Conservation (phyloP, 2,329 filamentous ascomycete genomes). For the Trichoderma sp. region DNA sequence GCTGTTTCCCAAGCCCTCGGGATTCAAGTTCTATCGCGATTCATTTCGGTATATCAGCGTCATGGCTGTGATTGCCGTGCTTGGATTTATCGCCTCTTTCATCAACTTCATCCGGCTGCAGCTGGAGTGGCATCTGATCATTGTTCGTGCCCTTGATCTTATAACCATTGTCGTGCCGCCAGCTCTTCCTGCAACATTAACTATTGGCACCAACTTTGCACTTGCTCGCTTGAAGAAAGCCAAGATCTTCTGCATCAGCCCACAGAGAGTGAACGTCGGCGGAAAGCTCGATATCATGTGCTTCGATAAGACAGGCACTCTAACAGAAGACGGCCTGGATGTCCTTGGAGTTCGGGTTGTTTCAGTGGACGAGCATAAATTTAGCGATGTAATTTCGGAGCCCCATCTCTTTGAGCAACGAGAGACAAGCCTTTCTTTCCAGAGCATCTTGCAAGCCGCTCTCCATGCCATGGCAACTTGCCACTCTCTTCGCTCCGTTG, state of each 20-base stretch:
- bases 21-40: conserved; percentile 98
- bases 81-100: conserved; percentile 90
- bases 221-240: conserved; percentile 82
- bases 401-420: conserved; percentile 58
- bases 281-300: conserved; percentile 96
- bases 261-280: conserved; percentile 93
- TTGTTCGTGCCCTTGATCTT: conserved; percentile 87
- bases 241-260: conserved; percentile 96
- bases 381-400: conserved; percentile 75
- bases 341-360: conserved; percentile 86
- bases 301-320: conserved; percentile 98
- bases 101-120: conserved; percentile 88
- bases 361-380: conserved; percentile 60
- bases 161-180: conserved; percentile 98
- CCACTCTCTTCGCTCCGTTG: conserved; percentile 84
- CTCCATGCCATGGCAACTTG: conserved; percentile 97
- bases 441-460: conserved; percentile 56
- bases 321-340: conserved; percentile 95
- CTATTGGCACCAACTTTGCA: conserved; percentile 96
- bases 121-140: conserved; percentile 84
- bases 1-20: conserved; percentile 97
- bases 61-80: conserved; percentile 81
- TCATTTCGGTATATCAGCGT: conserved; percentile 98
- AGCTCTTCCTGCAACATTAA: conserved; percentile 89
- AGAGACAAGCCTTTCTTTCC: conserved; percentile 31